Conservation (phyloP, 1,284 basidiomycete species). For the Puccinia triticina region DNA sequence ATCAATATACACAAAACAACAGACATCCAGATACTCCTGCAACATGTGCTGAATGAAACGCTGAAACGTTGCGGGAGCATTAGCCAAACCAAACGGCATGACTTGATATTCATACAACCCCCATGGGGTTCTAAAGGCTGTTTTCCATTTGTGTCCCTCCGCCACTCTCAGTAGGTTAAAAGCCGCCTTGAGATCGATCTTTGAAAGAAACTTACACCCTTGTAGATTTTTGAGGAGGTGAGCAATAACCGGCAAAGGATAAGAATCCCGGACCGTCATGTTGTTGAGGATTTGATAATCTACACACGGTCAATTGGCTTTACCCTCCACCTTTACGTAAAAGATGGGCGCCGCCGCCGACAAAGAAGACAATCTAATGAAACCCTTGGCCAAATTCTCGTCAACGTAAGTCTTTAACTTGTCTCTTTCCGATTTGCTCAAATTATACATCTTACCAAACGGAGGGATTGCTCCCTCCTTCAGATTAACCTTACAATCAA, state of each 20-base stretch:
- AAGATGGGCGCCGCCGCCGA: conserved; percentile 46
- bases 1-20: conserved; percentile 56
- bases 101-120: conserved; percentile 60
- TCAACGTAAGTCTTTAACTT: neutral
- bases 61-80: conserved; percentile 59
- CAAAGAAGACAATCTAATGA: conserved; percentile 36
- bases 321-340: conserved; percentile 52
- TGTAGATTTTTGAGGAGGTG: neutral
- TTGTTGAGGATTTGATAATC: conserved; percentile 52
- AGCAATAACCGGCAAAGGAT: conserved; percentile 23
- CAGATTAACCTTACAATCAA: neutral
- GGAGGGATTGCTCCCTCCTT: neutral
- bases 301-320: conserved; percentile 52
- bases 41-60: conserved; percentile 52
- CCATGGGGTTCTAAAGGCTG: conserved; percentile 47
- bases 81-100: conserved; percentile 63
- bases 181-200: conserved; percentile 58
- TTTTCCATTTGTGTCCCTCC: neutral
- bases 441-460: neutral
- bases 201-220: conserved; percentile 47
- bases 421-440: neutral
- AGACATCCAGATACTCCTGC: conserved; percentile 56
- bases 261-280: conserved; percentile 52
- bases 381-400: conserved; percentile 9
- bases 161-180: conserved; percentile 59